Conservation (phyloP, 768 basidiomycete species). For the Trametes maxima region DNA sequence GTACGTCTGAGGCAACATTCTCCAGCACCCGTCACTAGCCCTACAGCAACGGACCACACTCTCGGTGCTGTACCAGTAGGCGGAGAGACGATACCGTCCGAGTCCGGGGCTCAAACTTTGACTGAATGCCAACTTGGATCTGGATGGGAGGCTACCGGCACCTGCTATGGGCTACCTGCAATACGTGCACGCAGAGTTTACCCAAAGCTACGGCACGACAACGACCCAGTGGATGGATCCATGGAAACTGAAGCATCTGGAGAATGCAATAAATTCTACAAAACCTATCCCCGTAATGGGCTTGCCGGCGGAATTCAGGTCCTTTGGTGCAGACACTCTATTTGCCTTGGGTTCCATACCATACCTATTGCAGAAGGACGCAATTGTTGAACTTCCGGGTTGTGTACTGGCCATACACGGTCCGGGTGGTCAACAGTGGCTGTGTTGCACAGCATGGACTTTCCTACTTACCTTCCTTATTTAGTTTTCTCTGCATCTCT, state of each 20-base stretch:
- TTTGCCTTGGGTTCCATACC: conserved; percentile 22
- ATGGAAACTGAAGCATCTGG: conserved; percentile 18
- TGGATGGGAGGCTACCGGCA: conserved; percentile 32
- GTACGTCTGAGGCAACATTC: neutral
- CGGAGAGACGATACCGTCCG: too few relatives aligned
- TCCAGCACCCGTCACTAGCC: neutral
- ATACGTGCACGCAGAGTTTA: conserved; percentile 35
- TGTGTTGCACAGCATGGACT: too few relatives aligned
- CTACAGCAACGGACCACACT: neutral
- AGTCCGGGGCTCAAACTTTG: too few relatives aligned
- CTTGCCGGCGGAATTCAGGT: conserved; percentile 19
- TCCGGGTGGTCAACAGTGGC: too few relatives aligned
- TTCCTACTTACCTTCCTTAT: too few relatives aligned
- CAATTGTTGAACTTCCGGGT: too few relatives aligned
- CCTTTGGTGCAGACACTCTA: conserved; percentile 18
- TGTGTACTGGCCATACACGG: too few relatives aligned
- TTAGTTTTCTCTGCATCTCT: conserved; percentile 45
- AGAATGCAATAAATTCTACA: conserved; percentile 35
- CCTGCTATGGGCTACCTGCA: conserved; percentile 35
- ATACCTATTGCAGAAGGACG: conserved; percentile 40
- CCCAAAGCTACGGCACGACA: conserved; percentile 31
- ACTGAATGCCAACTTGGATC: too few relatives aligned
- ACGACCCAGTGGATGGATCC: conserved; percentile 4
- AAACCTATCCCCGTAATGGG: conserved; percentile 28
- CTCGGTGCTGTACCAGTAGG: too few relatives aligned